Percentiles rank a stretch among this genome's conserved stretches.
phyloP scores from a whole-genome alignment of 768 basidiomycete genomes.

The Boletus tylopilopsis region DNA sequence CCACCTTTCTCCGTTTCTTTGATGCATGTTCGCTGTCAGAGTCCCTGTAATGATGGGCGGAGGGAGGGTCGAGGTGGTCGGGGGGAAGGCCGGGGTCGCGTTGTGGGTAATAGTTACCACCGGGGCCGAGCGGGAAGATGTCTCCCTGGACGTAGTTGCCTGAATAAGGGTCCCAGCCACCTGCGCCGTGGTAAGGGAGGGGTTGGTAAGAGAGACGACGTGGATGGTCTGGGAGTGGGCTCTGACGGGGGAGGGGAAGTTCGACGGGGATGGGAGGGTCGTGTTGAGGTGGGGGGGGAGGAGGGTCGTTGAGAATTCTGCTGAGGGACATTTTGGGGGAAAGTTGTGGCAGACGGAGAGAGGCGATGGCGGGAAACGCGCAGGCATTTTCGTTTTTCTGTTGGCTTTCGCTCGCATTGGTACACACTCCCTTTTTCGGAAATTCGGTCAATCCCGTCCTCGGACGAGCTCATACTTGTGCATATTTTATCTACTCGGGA shows the following conservation, averaged over 20 bases:
- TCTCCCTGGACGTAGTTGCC: constrained; percentile 37
- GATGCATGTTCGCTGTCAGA: constrained; percentile 29
- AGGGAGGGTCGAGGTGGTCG: constrained; percentile 19
- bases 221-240: constrained; percentile 30
- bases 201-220: constrained; percentile 38
- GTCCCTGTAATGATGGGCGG: constrained; percentile 30
- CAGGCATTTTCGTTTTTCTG: constrained; percentile 34
- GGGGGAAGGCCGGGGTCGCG: constrained; percentile 19
- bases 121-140: constrained; percentile 35
- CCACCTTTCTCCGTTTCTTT: constrained; percentile 51
- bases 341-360: constrained; percentile 22
- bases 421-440: constrained; percentile 29
- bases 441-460: constrained; percentile 21
- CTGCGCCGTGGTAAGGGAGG: constrained; percentile 35
- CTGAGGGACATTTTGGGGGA: constrained; percentile 63
- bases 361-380: constrained; percentile 32
- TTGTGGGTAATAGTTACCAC: constrained; percentile 35
- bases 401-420: constrained; percentile 35
- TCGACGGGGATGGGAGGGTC: constrained; percentile 22
- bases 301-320: constrained; percentile 76
- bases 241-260: constrained; percentile 22
- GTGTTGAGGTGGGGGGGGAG: constrained; percentile 36
- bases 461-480: constrained; percentile 13
- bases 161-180: constrained; percentile 38
- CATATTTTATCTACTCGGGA: constrained; percentile 43